These are phyloP conservation scores for Lentinus tigrinus DNA, from an alignment of 768 basidiomycete genomes.

Conservation along the genomic window DNA sequence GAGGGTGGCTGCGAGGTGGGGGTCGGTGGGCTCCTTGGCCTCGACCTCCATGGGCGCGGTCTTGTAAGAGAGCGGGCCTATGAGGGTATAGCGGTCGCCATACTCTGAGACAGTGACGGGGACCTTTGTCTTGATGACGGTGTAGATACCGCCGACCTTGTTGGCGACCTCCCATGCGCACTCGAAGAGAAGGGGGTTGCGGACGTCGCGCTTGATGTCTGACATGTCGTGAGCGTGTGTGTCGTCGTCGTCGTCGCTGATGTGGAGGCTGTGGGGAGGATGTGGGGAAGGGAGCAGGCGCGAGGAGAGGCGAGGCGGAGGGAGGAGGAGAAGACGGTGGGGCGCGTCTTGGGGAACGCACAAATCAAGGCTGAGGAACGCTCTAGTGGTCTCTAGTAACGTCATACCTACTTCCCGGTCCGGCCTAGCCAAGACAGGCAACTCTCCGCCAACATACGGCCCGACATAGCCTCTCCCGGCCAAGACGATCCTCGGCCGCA, in stretches of 20 bases:
- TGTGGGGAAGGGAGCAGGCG: background rate
- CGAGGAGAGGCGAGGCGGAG: background rate
- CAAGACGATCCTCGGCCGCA: background rate
- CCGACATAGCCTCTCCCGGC: background rate
- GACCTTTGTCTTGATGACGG: slow-evolving; percentile 99
- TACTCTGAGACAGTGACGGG: slow-evolving; percentile 97
- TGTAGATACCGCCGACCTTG: slow-evolving; percentile 99
- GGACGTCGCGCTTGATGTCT: slow-evolving; percentile 63
- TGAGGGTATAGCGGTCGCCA: slow-evolving; percentile 92
- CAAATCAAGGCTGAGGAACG: background rate
- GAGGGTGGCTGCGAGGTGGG: slow-evolving; percentile 71
- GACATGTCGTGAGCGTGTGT: slow-evolving; percentile 24
- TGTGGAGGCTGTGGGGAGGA: background rate
- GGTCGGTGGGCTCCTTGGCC: slow-evolving; percentile 82
- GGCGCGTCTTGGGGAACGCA: background rate
- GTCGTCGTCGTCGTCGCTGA: background rate
- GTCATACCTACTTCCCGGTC: background rate
- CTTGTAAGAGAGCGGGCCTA: slow-evolving; percentile 98
- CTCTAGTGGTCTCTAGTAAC: no score
- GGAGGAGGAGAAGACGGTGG: background rate
- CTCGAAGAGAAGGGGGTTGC: slow-evolving; percentile 84
- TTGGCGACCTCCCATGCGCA: slow-evolving; percentile 98
- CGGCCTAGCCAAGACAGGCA: background rate
- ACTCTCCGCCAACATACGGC: background rate
- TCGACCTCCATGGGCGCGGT: slow-evolving; percentile 99